Base-by-base conservation (phyloP, 1,139 yeast genomes). In the Hyphopichia wangnamkhiaoensis region DNA sequence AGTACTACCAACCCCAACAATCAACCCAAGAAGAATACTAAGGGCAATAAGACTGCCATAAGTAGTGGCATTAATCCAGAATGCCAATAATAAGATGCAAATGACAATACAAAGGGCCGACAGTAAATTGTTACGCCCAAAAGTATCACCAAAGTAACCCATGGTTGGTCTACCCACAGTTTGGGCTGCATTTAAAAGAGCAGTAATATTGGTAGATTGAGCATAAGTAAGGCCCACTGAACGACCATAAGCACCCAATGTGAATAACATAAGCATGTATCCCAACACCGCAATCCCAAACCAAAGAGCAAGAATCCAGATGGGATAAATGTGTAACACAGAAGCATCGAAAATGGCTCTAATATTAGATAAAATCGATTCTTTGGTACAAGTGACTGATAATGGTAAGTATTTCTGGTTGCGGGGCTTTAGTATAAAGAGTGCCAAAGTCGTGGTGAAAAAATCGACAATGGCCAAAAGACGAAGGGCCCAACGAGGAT, bases 401-500 rank as follows among this genome's bases (percentile, higher is more conserved):
- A 50, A 48, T 5, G 64, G 63, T 12, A 61, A 60, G 43, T 54
- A 61, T 24, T 61, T 53, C 5, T 69, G 66, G 39, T 64, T 65
- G 40, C 82, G 61, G 19, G 80, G 76, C 41, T 65, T 67, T 42
- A 82, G 60, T 28, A 83, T 56, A 13, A 71, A 39, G 15, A 69
- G 42, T 0, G 61, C 55, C 1, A 58, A 51, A 5, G 65, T 40
- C 6, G 79, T 68, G 5, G 77, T 56, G 4, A 65, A 71, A 3
- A 72, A 56, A 32, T 79, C 67, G 26, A 76, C 67, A 23, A 79
- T 64, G 0, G 80, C 83, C 31, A 76, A 63, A 74, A 82, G 74
- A 44, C 91, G 62, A 43, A 84, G 64, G 0, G 90, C 84, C 90
- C 90, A 83, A 41, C 67, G 59, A 45, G 76, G 85, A 50, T 78